phyloP scores from a whole-genome alignment of 805 yeast genomes.

The Sungouiella thailandica region DNA sequence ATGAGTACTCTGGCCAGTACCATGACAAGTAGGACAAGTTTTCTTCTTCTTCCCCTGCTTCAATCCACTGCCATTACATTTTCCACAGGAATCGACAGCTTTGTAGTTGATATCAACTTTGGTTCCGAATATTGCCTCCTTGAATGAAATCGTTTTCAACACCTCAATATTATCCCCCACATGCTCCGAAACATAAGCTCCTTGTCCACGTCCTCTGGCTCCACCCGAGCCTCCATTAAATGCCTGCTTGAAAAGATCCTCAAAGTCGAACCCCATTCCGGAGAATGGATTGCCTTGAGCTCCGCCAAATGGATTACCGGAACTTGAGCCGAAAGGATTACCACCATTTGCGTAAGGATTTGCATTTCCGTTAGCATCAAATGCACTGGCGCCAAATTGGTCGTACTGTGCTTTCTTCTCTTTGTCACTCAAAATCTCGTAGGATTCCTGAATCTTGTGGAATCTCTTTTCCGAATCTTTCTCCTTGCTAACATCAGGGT shows the following conservation, averaged over 20 bases:
- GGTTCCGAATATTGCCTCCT: slow-evolving; percentile 83
- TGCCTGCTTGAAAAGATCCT: slow-evolving; percentile 45
- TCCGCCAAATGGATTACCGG: slow-evolving; percentile 38
- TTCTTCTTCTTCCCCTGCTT: slow-evolving; percentile 67
- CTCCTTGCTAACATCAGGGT: slow-evolving; percentile 95
- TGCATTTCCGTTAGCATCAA: slow-evolving; percentile 55
- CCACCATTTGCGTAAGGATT: slow-evolving; percentile 43
- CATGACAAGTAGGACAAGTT: slow-evolving; percentile 85
- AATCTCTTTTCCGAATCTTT: slow-evolving; percentile 81
- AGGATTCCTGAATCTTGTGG: slow-evolving; percentile 91
- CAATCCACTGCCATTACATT: slow-evolving; percentile 85
- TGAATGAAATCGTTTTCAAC: slow-evolving; percentile 65
- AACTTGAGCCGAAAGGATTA: slow-evolving; percentile 37
- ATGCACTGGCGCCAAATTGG: slow-evolving; percentile 85
- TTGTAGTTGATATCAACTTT: slow-evolving; percentile 62
- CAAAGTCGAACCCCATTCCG: slow-evolving; percentile 46
- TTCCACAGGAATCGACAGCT: slow-evolving; percentile 68
- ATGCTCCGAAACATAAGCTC: slow-evolving; percentile 63
- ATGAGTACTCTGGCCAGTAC: slow-evolving; percentile 88
- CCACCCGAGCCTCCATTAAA: slow-evolving; percentile 39
- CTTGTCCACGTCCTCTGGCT: slow-evolving; percentile 32
- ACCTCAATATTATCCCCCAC: slow-evolving; percentile 89
- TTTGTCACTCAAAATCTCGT: slow-evolving; percentile 84
- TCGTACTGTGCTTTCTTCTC: slow-evolving; percentile 85
- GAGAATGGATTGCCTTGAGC: slow-evolving; percentile 48